Evolutionary conservation across 1,284 basidiomycete genomes (phyloP), one percentile per base, ranked within the genome.

Genomic region (Phylloporus gajari): DNA sequence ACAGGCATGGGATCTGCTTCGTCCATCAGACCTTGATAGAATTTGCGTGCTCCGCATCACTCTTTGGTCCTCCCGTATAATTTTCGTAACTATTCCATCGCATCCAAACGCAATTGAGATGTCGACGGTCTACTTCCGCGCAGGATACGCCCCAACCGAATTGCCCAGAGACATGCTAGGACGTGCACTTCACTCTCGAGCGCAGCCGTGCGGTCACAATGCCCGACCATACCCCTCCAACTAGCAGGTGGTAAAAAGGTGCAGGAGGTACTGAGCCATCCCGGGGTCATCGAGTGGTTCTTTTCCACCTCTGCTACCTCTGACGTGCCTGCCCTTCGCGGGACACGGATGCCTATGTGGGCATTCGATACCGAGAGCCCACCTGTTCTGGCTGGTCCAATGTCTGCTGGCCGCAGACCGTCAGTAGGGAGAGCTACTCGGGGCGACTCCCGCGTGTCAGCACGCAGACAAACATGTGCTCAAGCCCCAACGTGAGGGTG

Each of bases 211-310:
- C 98, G 0, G 97, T 98, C 86, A n/a, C 98, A 99, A 78, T 99
- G 97, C 79, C 97, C 97, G 0, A 91, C 91, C 3, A 91, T 99
- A 75, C 92, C 95, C 3, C 88, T 99, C 7, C 98, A 99, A 79
- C 91, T 99, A 6, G 96, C 97, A 0, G 98, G 98, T 0, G 93
- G 94, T n/a, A 99, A 99, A 86, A 98, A 98, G 82, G 92, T 99
- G 0, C 98, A 99, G 83, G 93, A 99, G 80, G 94, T 94, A 0
- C 88, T 99, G 23, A 91, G 93, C 3, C 89, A 91, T 48, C 90
- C 91, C 0, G n/a, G 91, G 92, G 0, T 95, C 17, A 87, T 97
- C 32, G 94, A 96, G 76, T 84, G 86, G 8, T 97, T 96, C 83
- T 85, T 96, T 30, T 8, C 69, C 78, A 27, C 25, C 12, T 27